Evolutionary conservation across 805 yeast genomes (phyloP).

Genomic region (Wickerhamiella occidentalis): DNA sequence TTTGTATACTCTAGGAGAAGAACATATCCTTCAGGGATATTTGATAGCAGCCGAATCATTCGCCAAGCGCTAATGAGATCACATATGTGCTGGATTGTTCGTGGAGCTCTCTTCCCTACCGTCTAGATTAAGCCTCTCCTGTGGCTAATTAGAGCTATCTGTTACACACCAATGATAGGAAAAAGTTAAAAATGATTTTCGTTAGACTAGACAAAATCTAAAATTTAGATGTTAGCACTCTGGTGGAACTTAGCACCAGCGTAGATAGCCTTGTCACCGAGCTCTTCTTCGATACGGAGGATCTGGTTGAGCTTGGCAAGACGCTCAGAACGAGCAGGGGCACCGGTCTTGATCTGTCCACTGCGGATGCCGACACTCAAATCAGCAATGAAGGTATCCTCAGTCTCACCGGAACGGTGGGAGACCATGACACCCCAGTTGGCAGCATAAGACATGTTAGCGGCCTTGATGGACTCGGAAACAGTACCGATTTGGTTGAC

Average conservation of each 20-base stretch:
- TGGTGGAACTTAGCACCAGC: slow-evolving; percentile 88
- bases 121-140: too few relatives aligned
- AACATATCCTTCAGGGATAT: too few relatives aligned
- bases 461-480: slow-evolving; percentile 94
- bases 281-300: slow-evolving; percentile 96
- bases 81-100: too few relatives aligned
- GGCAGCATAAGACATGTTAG: slow-evolving; percentile 86
- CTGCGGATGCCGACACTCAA: slow-evolving; percentile 94
- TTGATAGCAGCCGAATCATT: too few relatives aligned
- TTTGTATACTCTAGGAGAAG: too few relatives aligned
- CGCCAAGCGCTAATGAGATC: too few relatives aligned
- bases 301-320: slow-evolving; percentile 98
- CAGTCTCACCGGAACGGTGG: slow-evolving; percentile 99
- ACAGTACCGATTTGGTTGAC: slow-evolving; percentile 98
- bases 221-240: slow-evolving; percentile 26
- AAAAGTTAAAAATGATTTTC: too few relatives aligned
- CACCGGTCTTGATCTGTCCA: slow-evolving; percentile 99
- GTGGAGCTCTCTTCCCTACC: too few relatives aligned
- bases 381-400: slow-evolving; percentile 97
- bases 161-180: too few relatives aligned
- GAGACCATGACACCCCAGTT: slow-evolving; percentile 99
- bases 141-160: too few relatives aligned
- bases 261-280: slow-evolving; percentile 93
- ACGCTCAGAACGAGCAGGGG: slow-evolving; percentile 99
- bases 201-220: neutral